Evolutionary conservation across 345 rosid genomes (phyloP), one percentile per base, ranked within the genome.

Genomic region (Camelina hispida): DNA sequence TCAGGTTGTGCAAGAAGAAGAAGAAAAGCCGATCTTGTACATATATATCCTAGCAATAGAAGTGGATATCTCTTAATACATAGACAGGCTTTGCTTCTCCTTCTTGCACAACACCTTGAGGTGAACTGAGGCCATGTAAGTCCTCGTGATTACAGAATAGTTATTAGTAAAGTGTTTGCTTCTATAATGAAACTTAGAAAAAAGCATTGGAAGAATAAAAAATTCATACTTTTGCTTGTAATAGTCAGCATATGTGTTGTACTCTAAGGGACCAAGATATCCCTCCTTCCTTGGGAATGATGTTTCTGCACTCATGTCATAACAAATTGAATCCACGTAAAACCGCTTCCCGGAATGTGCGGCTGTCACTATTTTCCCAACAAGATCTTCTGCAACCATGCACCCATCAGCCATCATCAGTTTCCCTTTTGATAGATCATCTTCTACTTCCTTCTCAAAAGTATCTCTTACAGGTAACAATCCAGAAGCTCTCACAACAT

Each of bases 261-360:
- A 95, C 82, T 92, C 96, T 52, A 95, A 77, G 42, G 99, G 99
- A 78, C 99, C 99, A 59, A 95, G 93, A 88, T 90, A 92, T 64
- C 98, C 99, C 85, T 89, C 98, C 87, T 92, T 95, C 86, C 98
- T 87, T 1, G 99, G 99, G 75, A 95, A 95, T 50, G 99, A 87
- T 73, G 86, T 88, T 83, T 92, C 97, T 7, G 96, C 96, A 79
- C 89, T 90, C 99, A 90, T 92, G 9, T 92, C 96, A 73, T 84
- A 86, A 50, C 91, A 82, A 47, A 95, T 79, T 52, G 99, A 88
- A 80, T 92, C 99, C 28, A 92, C 99, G 68, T 89, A 92, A 80
- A 95, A 95, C 84, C 99, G 87, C 87, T 95, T 95, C 73, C 99
- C 98, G 4, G 99, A 95, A 86, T 95, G 99, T 76, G 97, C 99